These are phyloP conservation scores for Debaryomyces fabryi DNA, from an alignment of 1,139 yeast species.

Conservation along the genomic window DNA sequence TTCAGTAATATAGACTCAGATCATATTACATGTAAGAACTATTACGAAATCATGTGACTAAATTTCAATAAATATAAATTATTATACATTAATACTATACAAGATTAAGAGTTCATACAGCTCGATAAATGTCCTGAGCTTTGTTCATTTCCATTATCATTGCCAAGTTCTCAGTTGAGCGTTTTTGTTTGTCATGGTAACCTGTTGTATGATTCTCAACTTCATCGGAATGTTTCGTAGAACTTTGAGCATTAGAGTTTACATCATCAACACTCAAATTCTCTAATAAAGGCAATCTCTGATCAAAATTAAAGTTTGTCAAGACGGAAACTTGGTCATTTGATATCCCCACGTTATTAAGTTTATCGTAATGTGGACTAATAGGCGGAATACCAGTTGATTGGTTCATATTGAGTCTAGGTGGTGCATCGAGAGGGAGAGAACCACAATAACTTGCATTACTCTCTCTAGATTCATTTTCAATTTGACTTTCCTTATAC, in stretches of 20 bases:
- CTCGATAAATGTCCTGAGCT: slow-evolving; percentile 24
- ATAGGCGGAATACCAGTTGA: background rate
- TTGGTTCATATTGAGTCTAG: background rate
- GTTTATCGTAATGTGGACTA: background rate
- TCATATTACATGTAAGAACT: background rate
- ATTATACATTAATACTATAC: slow-evolving; percentile 2
- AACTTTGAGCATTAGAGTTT: background rate
- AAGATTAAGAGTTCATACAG: slow-evolving; percentile 14
- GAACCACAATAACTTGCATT: background rate
- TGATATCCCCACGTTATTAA: background rate
- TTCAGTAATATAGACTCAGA: background rate
- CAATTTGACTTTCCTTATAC: background rate
- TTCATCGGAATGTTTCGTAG: background rate
- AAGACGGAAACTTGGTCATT: slow-evolving; percentile 17
- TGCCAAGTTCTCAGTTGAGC: slow-evolving; percentile 22
- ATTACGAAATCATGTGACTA: slow-evolving; percentile 1
- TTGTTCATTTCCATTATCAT: slow-evolving; percentile 18
- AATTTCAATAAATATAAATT: background rate
- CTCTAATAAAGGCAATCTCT: slow-evolving; percentile 35
- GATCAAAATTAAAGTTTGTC: slow-evolving; percentile 30
- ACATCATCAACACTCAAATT: slow-evolving; percentile 26
- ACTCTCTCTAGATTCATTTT: background rate
- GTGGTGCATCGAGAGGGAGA: background rate
- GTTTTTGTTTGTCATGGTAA: slow-evolving; percentile 7
- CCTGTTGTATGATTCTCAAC: slow-evolving; percentile 5